Percentiles rank a stretch among this genome's conserved stretches.
Evolutionary conservation across 2,329 filamentous ascomycete genomes (phyloP).

Genomic region (Lasiodiplodia hormozganensis): DNA sequence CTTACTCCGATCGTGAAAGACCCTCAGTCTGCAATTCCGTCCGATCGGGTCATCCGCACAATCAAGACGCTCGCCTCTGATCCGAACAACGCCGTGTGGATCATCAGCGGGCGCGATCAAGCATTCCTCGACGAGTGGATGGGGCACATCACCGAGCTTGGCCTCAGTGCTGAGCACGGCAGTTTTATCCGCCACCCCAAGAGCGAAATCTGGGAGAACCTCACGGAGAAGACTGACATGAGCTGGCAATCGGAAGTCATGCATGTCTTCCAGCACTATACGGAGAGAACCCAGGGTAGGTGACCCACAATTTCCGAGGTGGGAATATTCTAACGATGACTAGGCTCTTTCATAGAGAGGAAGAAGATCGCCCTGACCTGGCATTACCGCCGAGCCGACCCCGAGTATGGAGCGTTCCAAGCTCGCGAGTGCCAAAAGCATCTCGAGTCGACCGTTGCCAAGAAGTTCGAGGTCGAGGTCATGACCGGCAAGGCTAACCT

Average conservation of each 20-base stretch:
- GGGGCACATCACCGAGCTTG: constrained; percentile 86
- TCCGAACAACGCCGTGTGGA: constrained; percentile 90
- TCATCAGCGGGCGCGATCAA: constrained; percentile 94
- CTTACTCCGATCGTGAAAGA: constrained; percentile 93
- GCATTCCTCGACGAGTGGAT: constrained; percentile 89
- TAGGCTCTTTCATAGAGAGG: constrained; percentile 88
- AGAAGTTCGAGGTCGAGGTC: constrained; percentile 89
- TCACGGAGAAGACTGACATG: constrained; percentile 88
- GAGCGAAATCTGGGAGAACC: constrained; percentile 81
- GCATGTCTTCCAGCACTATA: constrained; percentile 85
- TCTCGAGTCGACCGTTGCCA: constrained; percentile 76
- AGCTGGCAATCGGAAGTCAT: constrained; percentile 88
- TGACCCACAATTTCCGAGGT: constrained; percentile 23
- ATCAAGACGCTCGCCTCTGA: constrained; percentile 82
- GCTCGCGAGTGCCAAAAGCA: constrained; percentile 82
- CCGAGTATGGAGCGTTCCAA: constrained; percentile 81
- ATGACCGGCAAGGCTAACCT: constrained; percentile 97
- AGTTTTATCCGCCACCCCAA: constrained; percentile 90
- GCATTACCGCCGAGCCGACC: constrained; percentile 94
- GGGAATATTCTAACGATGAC: not conserved
- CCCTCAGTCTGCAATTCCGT: constrained; percentile 86
- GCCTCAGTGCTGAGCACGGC: constrained; percentile 96
- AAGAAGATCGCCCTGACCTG: constrained; percentile 95
- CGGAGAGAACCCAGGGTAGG: constrained; percentile 81
- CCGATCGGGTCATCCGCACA: constrained; percentile 79